phyloP scores from a whole-genome alignment of 2,329 filamentous ascomycete genomes.

The Paracamarosporium sp. region DNA sequence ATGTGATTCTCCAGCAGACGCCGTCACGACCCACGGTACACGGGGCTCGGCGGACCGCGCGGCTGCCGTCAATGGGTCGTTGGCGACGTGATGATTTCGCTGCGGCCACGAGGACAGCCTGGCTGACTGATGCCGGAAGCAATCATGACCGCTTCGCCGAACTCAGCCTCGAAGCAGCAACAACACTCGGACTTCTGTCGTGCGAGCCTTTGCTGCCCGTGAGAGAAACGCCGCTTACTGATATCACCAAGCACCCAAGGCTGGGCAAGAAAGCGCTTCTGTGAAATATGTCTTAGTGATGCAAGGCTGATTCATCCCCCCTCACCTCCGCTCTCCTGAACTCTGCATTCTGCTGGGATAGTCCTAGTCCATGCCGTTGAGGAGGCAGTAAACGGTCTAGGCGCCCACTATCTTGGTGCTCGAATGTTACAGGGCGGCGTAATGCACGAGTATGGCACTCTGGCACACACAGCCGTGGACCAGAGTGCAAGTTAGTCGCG shows the following conservation, averaged over 20 bases:
- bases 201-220: slow-evolving; percentile 10
- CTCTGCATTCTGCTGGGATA: background rate
- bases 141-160: slow-evolving; percentile 17
- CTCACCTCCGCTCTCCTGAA: background rate
- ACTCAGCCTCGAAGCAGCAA: slow-evolving; percentile 32
- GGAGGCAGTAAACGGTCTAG: background rate
- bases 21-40: background rate
- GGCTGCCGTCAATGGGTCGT: slow-evolving; percentile 3
- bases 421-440: background rate
- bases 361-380: background rate
- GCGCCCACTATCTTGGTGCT: background rate
- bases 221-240: slow-evolving; percentile 3
- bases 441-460: background rate
- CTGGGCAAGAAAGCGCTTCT: background rate
- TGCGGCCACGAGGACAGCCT: slow-evolving; percentile 3
- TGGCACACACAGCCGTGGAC: background rate
- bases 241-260: background rate
- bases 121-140: slow-evolving; percentile 17
- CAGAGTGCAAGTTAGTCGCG: slow-evolving; percentile 1
- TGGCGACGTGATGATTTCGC: slow-evolving; percentile 6
- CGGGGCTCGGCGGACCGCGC: slow-evolving; percentile 34
- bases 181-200: background rate
- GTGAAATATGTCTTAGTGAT: slow-evolving; percentile 1
- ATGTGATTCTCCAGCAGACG: slow-evolving; percentile 24
- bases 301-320: slow-evolving; percentile 6